phyloP scores from a whole-genome alignment of 164 flowering plant genomes.

The Chimonanthus salicifolius region DNA sequence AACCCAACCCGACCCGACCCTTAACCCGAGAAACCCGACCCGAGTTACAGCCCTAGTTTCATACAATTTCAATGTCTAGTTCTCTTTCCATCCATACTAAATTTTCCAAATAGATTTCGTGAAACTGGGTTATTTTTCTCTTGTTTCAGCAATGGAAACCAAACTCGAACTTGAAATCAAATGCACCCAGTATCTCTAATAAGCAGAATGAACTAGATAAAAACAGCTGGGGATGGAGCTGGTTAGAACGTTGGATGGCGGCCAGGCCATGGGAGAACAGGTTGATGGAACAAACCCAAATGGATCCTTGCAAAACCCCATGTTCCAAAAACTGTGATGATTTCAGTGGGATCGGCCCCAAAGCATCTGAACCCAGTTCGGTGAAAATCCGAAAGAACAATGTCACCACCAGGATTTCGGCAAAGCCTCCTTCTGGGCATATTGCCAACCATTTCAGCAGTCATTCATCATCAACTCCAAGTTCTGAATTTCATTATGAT shows the following conservation, averaged over 20 bases:
- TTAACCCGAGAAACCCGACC: too few species aligned
- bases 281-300: constrained; percentile 58
- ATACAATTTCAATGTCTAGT: not conserved
- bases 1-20: too few species aligned
- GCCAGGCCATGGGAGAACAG: constrained; percentile 97
- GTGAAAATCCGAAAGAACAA: constrained; percentile 73
- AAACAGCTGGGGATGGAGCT: constrained; percentile 90
- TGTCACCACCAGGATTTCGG: constrained; percentile 71
- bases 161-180: constrained; percentile 29
- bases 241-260: constrained; percentile 99
- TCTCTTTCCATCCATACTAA: not conserved
- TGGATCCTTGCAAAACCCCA: constrained; percentile 41
- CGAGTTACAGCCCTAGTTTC: too few species aligned
- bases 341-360: constrained; percentile 18
- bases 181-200: constrained; percentile 19
- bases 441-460: constrained; percentile 16
- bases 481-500: constrained; percentile 62
- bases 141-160: constrained; percentile 64
- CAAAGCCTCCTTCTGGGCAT: constrained; percentile 57
- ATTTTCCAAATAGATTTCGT: not conserved
- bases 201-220: constrained; percentile 53
- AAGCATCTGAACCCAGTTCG: constrained; percentile 36
- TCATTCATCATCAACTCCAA: constrained; percentile 71
- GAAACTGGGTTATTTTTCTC: not conserved
- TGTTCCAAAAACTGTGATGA: constrained; percentile 32